Percentiles rank a stretch among this genome's conserved stretches.
Conservation (phyloP, 2,329 filamentous ascomycete genomes). For the Colletotrichum higginsianum region DNA sequence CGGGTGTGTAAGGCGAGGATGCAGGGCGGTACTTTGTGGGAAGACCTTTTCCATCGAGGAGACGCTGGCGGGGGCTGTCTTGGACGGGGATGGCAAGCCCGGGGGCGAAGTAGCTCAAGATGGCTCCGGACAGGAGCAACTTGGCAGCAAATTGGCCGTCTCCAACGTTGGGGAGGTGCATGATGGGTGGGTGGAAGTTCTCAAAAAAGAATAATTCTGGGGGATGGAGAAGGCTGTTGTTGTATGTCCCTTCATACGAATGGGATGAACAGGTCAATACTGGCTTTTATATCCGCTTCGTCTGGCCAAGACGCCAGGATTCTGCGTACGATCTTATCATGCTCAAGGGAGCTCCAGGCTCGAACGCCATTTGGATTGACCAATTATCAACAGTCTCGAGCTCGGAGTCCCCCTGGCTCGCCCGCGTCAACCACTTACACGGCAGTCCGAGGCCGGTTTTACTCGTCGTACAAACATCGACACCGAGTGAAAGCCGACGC, state of each 20-base stretch:
- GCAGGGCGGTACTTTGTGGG: constrained; percentile 58
- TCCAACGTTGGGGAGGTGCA: constrained; percentile 16
- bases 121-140: constrained; percentile 24
- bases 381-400: not conserved
- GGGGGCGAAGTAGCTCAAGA: constrained; percentile 24
- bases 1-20: constrained; percentile 70
- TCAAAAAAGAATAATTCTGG: not conserved
- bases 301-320: constrained; percentile 7
- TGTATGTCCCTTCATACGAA: not conserved
- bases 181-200: not conserved
- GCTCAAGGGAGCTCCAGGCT: constrained; percentile 6
- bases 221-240: not conserved
- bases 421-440: not conserved
- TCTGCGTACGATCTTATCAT: not conserved
- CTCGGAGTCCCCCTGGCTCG: not conserved
- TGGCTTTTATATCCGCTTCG: constrained; percentile 24
- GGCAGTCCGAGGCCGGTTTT: constrained; percentile 4
- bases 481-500: constrained; percentile 36
- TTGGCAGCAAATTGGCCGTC: constrained; percentile 3
- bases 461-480: not conserved
- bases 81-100: constrained; percentile 45
- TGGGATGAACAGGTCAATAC: not conserved
- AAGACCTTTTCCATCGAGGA: constrained; percentile 64
- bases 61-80: constrained; percentile 70
- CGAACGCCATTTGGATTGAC: constrained; percentile 22